These are phyloP conservation scores for Trapa bicornis DNA, from an alignment of 345 rosid species.

Conservation along the genomic window DNA sequence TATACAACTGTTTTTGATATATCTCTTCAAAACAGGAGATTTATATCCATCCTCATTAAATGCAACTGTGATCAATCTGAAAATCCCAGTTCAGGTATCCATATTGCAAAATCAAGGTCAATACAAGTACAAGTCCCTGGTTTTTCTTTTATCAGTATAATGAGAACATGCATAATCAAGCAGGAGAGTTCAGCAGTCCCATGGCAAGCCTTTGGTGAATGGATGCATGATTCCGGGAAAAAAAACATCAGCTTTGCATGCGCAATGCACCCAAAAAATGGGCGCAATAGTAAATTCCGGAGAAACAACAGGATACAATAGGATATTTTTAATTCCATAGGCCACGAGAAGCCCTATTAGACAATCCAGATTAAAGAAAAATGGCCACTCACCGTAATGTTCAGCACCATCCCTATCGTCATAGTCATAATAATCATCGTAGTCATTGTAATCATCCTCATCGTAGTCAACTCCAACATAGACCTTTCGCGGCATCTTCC, in stretches of 20 bases:
- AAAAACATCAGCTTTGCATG: background rate
- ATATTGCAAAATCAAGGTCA: background rate
- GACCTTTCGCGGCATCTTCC: conserved; percentile 50
- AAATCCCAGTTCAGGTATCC: background rate
- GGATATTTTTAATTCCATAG: background rate
- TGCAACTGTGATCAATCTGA: background rate
- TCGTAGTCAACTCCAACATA: conserved; percentile 20
- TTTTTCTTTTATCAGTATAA: no score
- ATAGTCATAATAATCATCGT: conserved; percentile 27
- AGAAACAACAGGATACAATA: background rate
- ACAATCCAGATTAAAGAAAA: background rate
- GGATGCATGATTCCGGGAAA: background rate
- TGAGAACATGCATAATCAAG: no score
- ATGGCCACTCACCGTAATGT: conserved; percentile 1
- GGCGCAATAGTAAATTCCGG: background rate
- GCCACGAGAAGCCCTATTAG: background rate
- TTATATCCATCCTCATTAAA: background rate
- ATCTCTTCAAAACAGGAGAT: background rate
- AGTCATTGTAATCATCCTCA: conserved; percentile 17
- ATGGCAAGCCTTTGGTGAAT: background rate
- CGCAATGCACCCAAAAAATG: background rate
- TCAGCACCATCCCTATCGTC: conserved; percentile 22
- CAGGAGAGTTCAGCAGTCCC: no score
- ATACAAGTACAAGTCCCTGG: background rate
- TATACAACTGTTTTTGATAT: background rate